These are phyloP conservation scores for Novakomyces olei DNA, from an alignment of 805 yeast genomes.

Conservation along the genomic window DNA sequence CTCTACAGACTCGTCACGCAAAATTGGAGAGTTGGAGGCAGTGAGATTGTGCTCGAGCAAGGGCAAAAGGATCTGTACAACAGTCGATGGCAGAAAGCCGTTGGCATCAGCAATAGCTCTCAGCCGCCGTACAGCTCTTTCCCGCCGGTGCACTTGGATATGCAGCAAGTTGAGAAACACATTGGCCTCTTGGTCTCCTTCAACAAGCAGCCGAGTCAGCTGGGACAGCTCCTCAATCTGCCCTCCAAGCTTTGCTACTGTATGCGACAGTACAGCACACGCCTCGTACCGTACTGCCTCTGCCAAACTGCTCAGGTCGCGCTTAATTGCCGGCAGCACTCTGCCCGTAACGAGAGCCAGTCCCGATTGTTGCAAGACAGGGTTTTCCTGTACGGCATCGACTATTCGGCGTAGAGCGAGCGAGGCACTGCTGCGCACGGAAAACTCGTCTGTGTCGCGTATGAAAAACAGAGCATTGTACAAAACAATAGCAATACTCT, in stretches of 20 bases:
- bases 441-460: constrained; percentile 55
- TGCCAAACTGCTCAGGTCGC: constrained; percentile 27
- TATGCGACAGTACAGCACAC: constrained; percentile 38
- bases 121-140: constrained; percentile 53
- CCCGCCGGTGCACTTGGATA: constrained; percentile 68
- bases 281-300: constrained; percentile 55
- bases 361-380: neutral
- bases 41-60: constrained; percentile 47
- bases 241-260: constrained; percentile 25
- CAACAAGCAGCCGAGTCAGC: constrained; percentile 37
- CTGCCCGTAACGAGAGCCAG: neutral
- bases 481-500: constrained; percentile 64
- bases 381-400: constrained; percentile 18
- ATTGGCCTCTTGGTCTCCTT: constrained; percentile 64
- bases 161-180: constrained; percentile 59
- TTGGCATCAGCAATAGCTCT: constrained; percentile 23
- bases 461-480: constrained; percentile 47
- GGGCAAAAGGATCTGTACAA: constrained; percentile 67
- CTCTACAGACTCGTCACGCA: constrained; percentile 27
- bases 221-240: constrained; percentile 32
- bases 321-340: constrained; percentile 12
- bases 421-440: constrained; percentile 58
- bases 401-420: constrained; percentile 39
- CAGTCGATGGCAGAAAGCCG: constrained; percentile 28
- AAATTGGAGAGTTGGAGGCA: constrained; percentile 16